A percentile compares a stretch with the other conserved stretches of the same genome.
Conservation (phyloP, 1,284 basidiomycete genomes). For the Ganoderma resinaceum region DNA sequence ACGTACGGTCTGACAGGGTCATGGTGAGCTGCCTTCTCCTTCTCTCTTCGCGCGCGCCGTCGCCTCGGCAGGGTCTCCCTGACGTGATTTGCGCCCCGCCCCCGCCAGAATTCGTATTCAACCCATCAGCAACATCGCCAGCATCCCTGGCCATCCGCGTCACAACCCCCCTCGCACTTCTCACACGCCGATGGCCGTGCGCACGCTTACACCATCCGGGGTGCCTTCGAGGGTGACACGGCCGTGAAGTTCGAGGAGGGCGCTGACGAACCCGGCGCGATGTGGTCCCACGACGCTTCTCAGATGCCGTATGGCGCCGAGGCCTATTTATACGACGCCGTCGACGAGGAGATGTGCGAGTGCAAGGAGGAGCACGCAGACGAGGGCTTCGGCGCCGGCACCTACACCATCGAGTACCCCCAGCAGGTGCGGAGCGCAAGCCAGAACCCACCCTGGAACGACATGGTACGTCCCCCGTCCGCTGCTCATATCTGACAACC, state of each 20-base stretch:
- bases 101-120: not conserved
- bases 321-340: not conserved
- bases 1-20: constrained; percentile 1
- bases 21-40: not conserved
- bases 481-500: not conserved
- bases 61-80: not conserved
- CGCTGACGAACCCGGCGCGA: not conserved
- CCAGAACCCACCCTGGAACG: constrained; percentile 1
- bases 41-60: not conserved
- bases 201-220: not conserved
- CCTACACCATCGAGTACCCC: constrained; percentile 3
- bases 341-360: constrained; percentile 12
- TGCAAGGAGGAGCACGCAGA: constrained; percentile 12
- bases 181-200: not conserved
- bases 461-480: constrained; percentile 2
- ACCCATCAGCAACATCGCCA: not conserved
- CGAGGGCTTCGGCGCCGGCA: not conserved
- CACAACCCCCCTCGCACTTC: not conserved
- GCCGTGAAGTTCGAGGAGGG: not conserved
- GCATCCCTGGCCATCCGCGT: not conserved
- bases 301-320: not conserved
- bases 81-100: not conserved
- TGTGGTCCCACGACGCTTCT: constrained; percentile 1
- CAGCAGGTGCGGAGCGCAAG: not conserved
- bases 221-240: not conserved